Evolutionary conservation across 192 early-diverging fungal genomes (phyloP), one percentile per base, ranked within the genome.

Genomic region (Obelidium mucronatum): DNA sequence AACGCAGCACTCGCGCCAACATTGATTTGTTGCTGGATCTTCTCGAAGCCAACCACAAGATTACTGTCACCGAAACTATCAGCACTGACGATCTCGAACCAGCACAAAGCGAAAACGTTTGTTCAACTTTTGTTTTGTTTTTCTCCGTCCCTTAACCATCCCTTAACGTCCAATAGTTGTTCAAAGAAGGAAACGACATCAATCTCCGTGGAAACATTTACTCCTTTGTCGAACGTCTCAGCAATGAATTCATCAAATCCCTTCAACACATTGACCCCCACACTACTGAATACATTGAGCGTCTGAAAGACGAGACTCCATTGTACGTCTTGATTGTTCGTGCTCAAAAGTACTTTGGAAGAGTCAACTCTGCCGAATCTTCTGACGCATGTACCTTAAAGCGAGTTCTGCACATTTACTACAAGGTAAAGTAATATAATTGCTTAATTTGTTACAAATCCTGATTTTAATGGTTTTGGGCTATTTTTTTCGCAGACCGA

Each of bases 181-280:
- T 81, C 58, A 81, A 85, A 33, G 78, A 81, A 48, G 92, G 87
- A 28, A 73, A 90, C 60, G 66, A 78, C 24, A 81, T 92, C 19
- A 77, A 78, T 15, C 81, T 98, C 68, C 93, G 91, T 58, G 98
- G 97, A 65, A 95, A 92, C 42, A 85, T 98, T 63, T 84, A 92
- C 60, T 88, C 93, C 51, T 92, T 94, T 58, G 84, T 98, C 36
- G 98, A 99, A 74, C 92, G 97, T 34, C 84, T 98, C 48, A 96
- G 98, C 83, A 96, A 98, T 68, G 98, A 99, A 85, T 99, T 98
- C 83, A 94, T 89, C 74, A 93, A 94, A 83, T 93, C 96, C 33
- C 89, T 99, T 52, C 96, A 97, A 80, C 90, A 91, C 79, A 96
- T 96, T 78, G 98, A 99, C 85, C 97, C 97, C 67, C 95, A 98